phyloP scores from a whole-genome alignment of 75 land plant species.

The Pinus tabuliformis region DNA sequence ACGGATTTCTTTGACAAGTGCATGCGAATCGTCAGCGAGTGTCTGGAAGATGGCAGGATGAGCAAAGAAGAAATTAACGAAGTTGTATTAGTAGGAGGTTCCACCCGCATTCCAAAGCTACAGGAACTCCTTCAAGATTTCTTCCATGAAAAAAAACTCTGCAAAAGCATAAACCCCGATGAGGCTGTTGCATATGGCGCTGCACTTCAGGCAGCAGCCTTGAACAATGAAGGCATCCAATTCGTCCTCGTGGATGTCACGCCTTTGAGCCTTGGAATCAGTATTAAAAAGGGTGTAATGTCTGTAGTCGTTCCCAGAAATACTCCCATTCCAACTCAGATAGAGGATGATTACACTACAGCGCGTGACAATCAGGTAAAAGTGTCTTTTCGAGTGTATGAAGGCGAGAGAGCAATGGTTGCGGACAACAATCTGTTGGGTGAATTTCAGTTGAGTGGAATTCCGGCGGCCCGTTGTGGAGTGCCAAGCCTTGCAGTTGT shows the following conservation, averaged over 20 bases:
- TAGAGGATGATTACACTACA: neutral
- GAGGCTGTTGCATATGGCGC: neutral
- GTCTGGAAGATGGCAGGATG: slow-evolving; percentile 27
- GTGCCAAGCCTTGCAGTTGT: neutral
- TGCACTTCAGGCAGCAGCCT: neutral
- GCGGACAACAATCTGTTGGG: neutral
- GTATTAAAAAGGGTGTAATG: neutral
- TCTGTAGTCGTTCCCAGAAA: neutral
- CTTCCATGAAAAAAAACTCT: neutral
- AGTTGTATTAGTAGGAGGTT: neutral
- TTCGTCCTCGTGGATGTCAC: neutral
- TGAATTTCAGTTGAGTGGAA: neutral
- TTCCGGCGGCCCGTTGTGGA: neutral
- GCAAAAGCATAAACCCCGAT: neutral
- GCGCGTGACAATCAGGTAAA: neutral
- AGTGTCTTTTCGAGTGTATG: neutral
- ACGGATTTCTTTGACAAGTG: slow-evolving; percentile 31
- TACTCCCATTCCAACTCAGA: neutral
- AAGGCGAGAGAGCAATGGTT: neutral
- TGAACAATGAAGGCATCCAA: neutral
- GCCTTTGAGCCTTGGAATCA: neutral
- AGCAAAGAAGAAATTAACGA: neutral
- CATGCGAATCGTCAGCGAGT: slow-evolving; percentile 34
- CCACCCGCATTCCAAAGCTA: neutral
- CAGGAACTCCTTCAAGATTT: neutral